phyloP scores from a whole-genome alignment of 2,329 filamentous ascomycete genomes.

The Penicillium sp. region DNA sequence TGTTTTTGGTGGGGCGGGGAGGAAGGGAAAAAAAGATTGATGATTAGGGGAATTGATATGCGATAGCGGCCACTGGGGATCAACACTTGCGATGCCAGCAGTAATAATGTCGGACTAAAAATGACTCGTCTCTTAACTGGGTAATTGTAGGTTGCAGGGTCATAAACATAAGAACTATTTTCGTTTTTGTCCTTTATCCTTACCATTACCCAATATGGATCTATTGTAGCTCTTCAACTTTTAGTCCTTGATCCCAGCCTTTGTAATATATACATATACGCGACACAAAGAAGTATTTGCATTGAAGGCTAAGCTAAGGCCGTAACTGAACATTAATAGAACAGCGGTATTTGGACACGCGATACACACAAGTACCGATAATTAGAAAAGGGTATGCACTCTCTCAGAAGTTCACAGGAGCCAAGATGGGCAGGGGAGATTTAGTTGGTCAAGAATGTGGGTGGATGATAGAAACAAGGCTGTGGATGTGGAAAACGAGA shows the following conservation, averaged over 20 bases:
- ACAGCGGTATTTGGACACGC: constrained; percentile 26
- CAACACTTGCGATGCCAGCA: not conserved
- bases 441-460: not conserved
- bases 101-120: not conserved
- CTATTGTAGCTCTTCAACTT: not conserved
- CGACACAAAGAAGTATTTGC: constrained; percentile 25
- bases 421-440: constrained; percentile 4
- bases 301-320: constrained; percentile 25
- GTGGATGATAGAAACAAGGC: constrained; percentile 1
- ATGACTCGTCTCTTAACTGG: not conserved
- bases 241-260: not conserved
- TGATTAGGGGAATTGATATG: constrained; percentile 27
- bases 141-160: not conserved
- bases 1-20: constrained; percentile 33
- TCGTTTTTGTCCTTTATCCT: not conserved
- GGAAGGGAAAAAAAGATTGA: constrained; percentile 29
- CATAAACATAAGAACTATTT: not conserved
- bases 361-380: constrained; percentile 25
- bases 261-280: not conserved
- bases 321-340: constrained; percentile 21
- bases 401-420: constrained; percentile 6
- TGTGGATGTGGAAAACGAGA: constrained; percentile 8
- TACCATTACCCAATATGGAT: not conserved
- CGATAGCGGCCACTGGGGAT: constrained; percentile 7
- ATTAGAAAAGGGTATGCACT: constrained; percentile 27